Evolutionary conservation across 176 grass and related monocot genomes (phyloP), one percentile per base, ranked within the genome.

Genomic region (Chloris gayana): DNA sequence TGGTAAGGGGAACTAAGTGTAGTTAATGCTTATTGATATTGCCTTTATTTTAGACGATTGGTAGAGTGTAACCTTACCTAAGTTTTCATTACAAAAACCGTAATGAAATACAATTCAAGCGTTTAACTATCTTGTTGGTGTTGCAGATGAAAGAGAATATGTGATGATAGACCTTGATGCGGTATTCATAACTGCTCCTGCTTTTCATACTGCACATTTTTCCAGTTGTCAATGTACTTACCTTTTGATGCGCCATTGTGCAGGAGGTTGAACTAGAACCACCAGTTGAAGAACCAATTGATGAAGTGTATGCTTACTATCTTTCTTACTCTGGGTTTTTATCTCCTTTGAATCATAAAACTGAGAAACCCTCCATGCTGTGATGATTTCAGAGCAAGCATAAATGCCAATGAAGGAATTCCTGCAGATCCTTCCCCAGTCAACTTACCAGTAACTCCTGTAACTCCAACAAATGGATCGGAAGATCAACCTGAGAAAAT

Each of bases 91-190:
- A n/a, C n/a, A n/a, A n/a, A n/a, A n/a, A n/a, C n/a, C n/a, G n/a
- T 6, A 3, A 17, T 50, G 29, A 67, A 54, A 10, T 49, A 3
- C 10, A 25, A 56, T 67, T 60, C 22, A 9, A 18, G 65, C 0
- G 34, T 80, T 75, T 75, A 75, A 80, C 54, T 72, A 71, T 34
- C 58, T 74, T 9, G 69, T 77, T 84, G 60, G 26, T 84, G 0
- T 82, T 83, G 35, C 79, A 95, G 85, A 84, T 73, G 79, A 87
- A 51, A 87, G 70, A 84, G 88, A 87, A 33, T 99, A 95, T 60
- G 86, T 91, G 37, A 84, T 69, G 33, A 79, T 99, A 77, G 49
- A 81, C 49, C 88, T 99, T 32, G 68, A 93, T 76, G 88, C 89
- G 92, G 96, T 98, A 76, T 80, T 75, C 32, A 70, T 65, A 82